Evolutionary conservation across 495 filamentous ascomycete genomes (phyloP), one percentile per base, ranked within the genome.

Genomic region (Pyronema domesticum): DNA sequence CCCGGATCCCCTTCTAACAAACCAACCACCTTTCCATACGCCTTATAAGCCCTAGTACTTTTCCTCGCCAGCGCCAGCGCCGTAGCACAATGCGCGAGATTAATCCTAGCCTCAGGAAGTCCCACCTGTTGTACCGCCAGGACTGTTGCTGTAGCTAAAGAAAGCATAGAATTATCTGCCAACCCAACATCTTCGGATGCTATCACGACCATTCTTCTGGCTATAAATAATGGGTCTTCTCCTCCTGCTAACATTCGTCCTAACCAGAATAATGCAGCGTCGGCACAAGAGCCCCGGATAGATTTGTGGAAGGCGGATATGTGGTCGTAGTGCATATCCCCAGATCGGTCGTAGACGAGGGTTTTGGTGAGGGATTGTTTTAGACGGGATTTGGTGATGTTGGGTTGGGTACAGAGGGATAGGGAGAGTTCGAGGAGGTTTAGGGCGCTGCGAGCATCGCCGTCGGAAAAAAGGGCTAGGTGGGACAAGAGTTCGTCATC

Each of bases 221-320:
- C 89, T 37, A 98, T 84, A 65, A 84, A 96, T 0, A 96, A 71
- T 0, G 89, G 87, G 62, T 96, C 91, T 67, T 98, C 91, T 39
- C 91, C 91, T 1, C 83, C 87, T 57, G 91, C 80, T n/a, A 98
- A 75, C 91, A 98, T 98, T 44, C 91, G 82, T 3, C 83, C 82
- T 6, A 98, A 78, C 66, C 95, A 98, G 70, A 95, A 96, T 2
- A 98, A 73, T 1, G 88, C 74, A 0, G 88, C 91, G 68, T 96
- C 82, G 1, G 89, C 70, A 63, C 91, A 78, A 51, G 80, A 83
- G 17, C 91, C 91, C 14, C 91, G 84, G 30, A 96, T 77, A 11
- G 86, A 86, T 59, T 98, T 98, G 72, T 98, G 91, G 65, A 98
- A 91, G 45, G 91, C 91, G 2, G 85, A 93, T 60, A 98, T 96